A percentile compares a stretch with the other conserved stretches of the same genome.
These are phyloP conservation scores for Populus deltoides DNA, from an alignment of 345 rosid species.

Conservation along the genomic window DNA sequence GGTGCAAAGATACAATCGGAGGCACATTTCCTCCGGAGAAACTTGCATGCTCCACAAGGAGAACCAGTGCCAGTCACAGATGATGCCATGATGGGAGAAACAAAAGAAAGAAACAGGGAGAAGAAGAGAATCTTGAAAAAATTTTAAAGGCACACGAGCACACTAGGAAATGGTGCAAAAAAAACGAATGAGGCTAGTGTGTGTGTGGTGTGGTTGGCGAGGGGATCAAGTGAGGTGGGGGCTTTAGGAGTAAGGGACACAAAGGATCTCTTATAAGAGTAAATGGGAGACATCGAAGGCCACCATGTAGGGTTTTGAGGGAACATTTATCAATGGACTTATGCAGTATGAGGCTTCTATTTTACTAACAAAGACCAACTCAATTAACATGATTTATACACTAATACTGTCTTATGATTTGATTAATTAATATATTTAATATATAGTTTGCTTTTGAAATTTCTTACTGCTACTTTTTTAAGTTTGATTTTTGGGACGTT, in stretches of 20 bases:
- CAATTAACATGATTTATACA: neutral
- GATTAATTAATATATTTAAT: neutral
- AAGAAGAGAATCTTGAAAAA: neutral
- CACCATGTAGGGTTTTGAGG: slow-evolving; percentile 53
- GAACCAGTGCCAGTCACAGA: slow-evolving; percentile 42
- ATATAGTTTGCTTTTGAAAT: slow-evolving; percentile 7
- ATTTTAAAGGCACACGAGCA: slow-evolving; percentile 35
- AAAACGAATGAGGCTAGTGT: neutral
- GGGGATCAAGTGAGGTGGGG: slow-evolving; percentile 6
- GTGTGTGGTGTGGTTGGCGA: neutral
- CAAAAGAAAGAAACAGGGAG: neutral
- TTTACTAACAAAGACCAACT: neutral
- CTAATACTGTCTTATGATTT: neutral
- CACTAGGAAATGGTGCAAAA: slow-evolving; percentile 45
- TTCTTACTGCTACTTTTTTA: neutral
- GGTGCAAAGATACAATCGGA: slow-evolving; percentile 71
- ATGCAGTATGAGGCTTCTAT: slow-evolving; percentile 22
- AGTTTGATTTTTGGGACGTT: slow-evolving; percentile 10
- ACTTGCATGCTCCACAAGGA: slow-evolving; percentile 85
- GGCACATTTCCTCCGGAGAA: slow-evolving; percentile 65
- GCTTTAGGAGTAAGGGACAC: slow-evolving; percentile 1
- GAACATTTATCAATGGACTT: slow-evolving; percentile 52
- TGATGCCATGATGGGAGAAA: slow-evolving; percentile 36
- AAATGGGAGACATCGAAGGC: slow-evolving; percentile 55
- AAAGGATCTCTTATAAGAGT: slow-evolving; percentile 33